Percentiles rank a stretch among this genome's conserved stretches.
Evolutionary conservation across 495 filamentous ascomycete species (phyloP).

Genomic region (Lepidopterella palustris): DNA sequence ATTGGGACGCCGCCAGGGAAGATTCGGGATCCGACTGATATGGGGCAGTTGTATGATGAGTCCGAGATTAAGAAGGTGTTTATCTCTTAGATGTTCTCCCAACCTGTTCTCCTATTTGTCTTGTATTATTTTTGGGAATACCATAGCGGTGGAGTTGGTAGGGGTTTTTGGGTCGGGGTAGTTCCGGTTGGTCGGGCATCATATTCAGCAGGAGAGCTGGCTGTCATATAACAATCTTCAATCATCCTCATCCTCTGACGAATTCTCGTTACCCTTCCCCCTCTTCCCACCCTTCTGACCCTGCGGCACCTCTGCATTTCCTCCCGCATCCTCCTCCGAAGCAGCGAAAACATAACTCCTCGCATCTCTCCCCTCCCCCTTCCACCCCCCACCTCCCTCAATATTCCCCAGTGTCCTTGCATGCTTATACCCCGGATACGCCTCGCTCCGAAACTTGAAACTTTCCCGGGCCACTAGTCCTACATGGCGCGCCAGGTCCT

Average conservation of each 20-base stretch:
- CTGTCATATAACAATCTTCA: constrained; percentile 1
- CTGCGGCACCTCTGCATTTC: constrained; percentile 3
- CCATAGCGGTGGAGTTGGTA: neutral
- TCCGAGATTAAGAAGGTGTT: constrained; percentile 77
- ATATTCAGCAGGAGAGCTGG: neutral
- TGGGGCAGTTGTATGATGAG: constrained; percentile 53
- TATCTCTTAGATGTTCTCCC: constrained; percentile 48
- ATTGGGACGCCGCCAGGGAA: constrained; percentile 53
- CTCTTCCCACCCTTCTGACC: constrained; percentile 23
- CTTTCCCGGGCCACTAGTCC: constrained; percentile 70
- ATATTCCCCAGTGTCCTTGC: constrained; percentile 80
- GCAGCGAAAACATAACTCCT: constrained; percentile 37
- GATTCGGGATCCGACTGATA: constrained; percentile 71
- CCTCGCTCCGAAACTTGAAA: constrained; percentile 65
- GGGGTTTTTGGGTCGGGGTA: neutral
- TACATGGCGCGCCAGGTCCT: constrained; percentile 71
- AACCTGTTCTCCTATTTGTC: neutral
- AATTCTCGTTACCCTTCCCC: constrained; percentile 5
- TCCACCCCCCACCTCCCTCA: constrained; percentile 42
- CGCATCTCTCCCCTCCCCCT: constrained; percentile 46
- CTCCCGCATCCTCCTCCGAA: constrained; percentile 23
- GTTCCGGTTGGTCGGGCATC: neutral
- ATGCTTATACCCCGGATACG: constrained; percentile 83
- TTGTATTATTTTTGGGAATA: neutral
- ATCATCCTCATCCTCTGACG: constrained; percentile 5